phyloP scores from a whole-genome alignment of 2,329 filamentous ascomycete genomes.

The Aspergillus bombycis region DNA sequence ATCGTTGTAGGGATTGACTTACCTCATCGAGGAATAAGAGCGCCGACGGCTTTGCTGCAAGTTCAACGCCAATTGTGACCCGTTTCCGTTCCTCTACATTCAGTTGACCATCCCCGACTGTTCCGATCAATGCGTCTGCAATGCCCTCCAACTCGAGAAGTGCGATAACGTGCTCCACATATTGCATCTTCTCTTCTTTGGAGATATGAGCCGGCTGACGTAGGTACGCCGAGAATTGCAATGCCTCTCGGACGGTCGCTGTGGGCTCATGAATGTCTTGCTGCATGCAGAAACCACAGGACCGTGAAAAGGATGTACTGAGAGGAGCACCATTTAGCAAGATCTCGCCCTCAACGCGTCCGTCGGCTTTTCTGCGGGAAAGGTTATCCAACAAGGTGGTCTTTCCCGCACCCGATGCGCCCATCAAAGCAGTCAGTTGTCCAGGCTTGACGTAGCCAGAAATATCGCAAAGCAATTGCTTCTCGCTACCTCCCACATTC shows the following conservation, averaged over 20 bases:
- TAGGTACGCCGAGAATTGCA: conserved; percentile 82
- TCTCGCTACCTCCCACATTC: conserved; percentile 70
- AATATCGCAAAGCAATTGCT: conserved; percentile 60
- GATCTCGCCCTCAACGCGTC: conserved; percentile 66
- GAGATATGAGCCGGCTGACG: conserved; percentile 73
- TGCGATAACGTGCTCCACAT: conserved; percentile 76
- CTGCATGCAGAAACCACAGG: conserved; percentile 66
- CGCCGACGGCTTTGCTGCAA: conserved; percentile 81
- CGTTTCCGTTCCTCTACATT: conserved; percentile 64
- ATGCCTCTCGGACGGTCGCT: conserved; percentile 75
- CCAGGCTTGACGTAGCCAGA: conserved; percentile 56
- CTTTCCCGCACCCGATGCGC: conserved; percentile 62
- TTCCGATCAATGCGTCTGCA: conserved; percentile 80
- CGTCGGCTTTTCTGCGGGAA: conserved; percentile 58
- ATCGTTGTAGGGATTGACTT: neutral
- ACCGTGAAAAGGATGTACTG: conserved; percentile 60
- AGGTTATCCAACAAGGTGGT: conserved; percentile 59
- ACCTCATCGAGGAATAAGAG: conserved; percentile 76
- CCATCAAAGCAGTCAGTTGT: conserved; percentile 57
- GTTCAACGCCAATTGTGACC: conserved; percentile 84
- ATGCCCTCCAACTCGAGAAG: conserved; percentile 84
- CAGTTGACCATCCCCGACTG: conserved; percentile 69
- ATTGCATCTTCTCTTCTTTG: conserved; percentile 72
- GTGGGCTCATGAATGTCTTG: conserved; percentile 38
- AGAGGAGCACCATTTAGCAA: conserved; percentile 61